Base-by-base conservation (phyloP, 805 yeast genomes). In the Wickerhamomyces ciferrii region DNA sequence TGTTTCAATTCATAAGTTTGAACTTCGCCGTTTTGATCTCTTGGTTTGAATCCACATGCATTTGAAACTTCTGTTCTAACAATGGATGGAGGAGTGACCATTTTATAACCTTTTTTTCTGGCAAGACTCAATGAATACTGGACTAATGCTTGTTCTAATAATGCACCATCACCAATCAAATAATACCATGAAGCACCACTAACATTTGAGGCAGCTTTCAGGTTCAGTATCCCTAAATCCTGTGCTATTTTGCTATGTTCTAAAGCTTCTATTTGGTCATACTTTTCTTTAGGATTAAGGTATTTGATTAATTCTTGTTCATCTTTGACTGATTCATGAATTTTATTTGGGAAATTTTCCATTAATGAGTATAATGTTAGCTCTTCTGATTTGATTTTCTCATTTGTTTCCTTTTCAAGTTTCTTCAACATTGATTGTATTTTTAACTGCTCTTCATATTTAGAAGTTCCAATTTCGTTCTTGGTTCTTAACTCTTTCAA, bases 31-130 rank as follows among this genome's bases (percentile, higher is more conserved):
- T 86, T 85, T 55, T 81, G 83, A 59, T 94, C 98, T 49, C 96
- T 78, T 13, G 99, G 99, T 58, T 84, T 81, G 68, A 91, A 94
- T 0, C 99, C 99, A 70, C 99, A 94, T 0, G 97, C 97, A 53
- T 75, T 70, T 0, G 91, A 81, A 5, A 88, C 70, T 51, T 87
- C 95, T 18, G 80, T 70, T 53, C 85, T 79, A 2, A 91, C 96
- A 15, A 94, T 78, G 0, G 95, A 78, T 2, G 99, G 99, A 0
- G 98, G 97, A 11, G 79, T 63, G 10, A 83, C 79, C 75, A 84
- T 76, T 31, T 65, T 64, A 66, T 87, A 94, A 0, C 96, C 96
- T 10, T 70, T 60, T 41, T 66, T 55, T 40, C 87, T 69, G 3
- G 97, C 96, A 45, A 71, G 65, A 31, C 76, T 69, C 43, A 92